phyloP scores from a whole-genome alignment of 306 rosid species.

The Trifolium subterraneum region DNA sequence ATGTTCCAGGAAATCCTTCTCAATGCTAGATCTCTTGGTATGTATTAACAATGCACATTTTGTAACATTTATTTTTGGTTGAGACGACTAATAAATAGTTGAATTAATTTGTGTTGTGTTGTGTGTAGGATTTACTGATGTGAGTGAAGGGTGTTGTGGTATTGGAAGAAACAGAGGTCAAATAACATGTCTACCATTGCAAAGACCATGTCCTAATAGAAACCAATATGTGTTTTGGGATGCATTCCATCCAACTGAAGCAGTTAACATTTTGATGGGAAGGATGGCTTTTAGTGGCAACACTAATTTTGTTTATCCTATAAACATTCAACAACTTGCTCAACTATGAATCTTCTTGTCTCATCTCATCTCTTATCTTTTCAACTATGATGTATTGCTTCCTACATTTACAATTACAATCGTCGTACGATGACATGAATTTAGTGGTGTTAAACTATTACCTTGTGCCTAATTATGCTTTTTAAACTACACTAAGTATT shows the following conservation, averaged over 20 bases:
- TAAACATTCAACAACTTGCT: slow-evolving; percentile 75
- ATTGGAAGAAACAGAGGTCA: slow-evolving; percentile 90
- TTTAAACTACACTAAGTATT: too few species aligned
- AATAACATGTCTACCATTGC: slow-evolving; percentile 84
- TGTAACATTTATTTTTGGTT: background rate
- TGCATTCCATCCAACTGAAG: slow-evolving; percentile 92
- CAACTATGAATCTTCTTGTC: slow-evolving; percentile 44
- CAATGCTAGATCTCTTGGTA: slow-evolving; percentile 72
- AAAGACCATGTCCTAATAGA: slow-evolving; percentile 76
- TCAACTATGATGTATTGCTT: background rate
- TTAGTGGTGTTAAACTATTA: too few species aligned
- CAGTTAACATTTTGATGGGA: slow-evolving; percentile 73
- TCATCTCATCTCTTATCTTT: slow-evolving; percentile 11
- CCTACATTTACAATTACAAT: too few species aligned
- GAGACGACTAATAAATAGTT: too few species aligned
- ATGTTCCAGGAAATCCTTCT: slow-evolving; percentile 69
- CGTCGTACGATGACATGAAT: too few species aligned
- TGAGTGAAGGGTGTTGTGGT: slow-evolving; percentile 87
- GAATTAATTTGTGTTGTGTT: background rate
- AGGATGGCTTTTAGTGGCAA: slow-evolving; percentile 72
- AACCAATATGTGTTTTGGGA: slow-evolving; percentile 83
- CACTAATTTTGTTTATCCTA: slow-evolving; percentile 57
- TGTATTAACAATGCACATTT: background rate
- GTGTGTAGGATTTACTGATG: slow-evolving; percentile 57
- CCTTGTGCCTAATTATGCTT: too few species aligned